Base-by-base conservation (phyloP, 179 eudicot genomes). In the Silene coronaria region DNA sequence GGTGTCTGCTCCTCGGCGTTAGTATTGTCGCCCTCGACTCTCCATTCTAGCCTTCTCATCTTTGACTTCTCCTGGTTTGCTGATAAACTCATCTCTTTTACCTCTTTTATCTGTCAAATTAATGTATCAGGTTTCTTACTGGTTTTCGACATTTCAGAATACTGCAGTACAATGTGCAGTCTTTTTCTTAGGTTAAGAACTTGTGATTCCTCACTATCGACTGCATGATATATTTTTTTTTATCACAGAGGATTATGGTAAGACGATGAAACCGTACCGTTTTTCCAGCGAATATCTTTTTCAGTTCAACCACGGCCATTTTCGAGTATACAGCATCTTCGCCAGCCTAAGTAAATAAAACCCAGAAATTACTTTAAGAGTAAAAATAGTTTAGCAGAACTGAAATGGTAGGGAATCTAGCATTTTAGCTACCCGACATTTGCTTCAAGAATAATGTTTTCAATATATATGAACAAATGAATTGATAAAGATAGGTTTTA, bases 21-120 rank as follows among this genome's bases (percentile, higher is more conserved):
- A 2, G 32, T 59, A 36, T 81, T 6, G 32, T 58, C 76, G 62
- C 86, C 88, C 85, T 90, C 89, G 23, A 90, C 93, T 78, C 84
- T 85, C 98, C 97, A 93, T 21, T 80, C 45, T 81, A 84, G 71
- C 53, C 46, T 80, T 85, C 85, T 93, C 89, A 90, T 87, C 81
- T 84, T 82, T 1, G 90, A 88, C 75, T 82, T 93, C 81, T 85
- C 90, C 83, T 93, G 98, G 80, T 91, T 93, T 26, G 97, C 92
- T 60, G 98, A 85, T 80, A 93, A 87, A 81, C 98, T 93, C 83
- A 82, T 91, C 82, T 93, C 98, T 65, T 83, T 81, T 3, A 87
- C 32, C 22, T 81, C 79, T 81, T 84, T 91, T 73, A 93, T 91
- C 98, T 93, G 87, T 5, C 59, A 63, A 21, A 69, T 4, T 30